Evolutionary conservation across 2,329 filamentous ascomycete species (phyloP).

Genomic region (Parastagonospora avenae): DNA sequence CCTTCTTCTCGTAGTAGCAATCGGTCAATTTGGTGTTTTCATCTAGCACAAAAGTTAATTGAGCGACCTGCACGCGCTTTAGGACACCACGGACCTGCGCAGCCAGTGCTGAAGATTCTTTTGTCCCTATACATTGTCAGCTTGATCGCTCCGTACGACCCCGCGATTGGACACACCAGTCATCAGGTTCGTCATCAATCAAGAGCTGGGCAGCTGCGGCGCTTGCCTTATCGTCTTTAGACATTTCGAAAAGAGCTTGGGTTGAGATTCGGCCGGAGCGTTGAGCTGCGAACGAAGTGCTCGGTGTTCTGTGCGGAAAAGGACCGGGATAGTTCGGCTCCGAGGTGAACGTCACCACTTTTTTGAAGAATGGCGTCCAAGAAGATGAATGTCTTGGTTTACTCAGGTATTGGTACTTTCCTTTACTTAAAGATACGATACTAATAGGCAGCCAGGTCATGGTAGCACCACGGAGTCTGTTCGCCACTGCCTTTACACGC

Average conservation of each 20-base stretch:
- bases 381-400: slow-evolving; percentile 90
- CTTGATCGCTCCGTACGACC: slow-evolving; percentile 20
- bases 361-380: slow-evolving; percentile 62
- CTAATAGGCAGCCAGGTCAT: slow-evolving; percentile 61
- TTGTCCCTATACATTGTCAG: slow-evolving; percentile 73
- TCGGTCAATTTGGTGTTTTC: slow-evolving; percentile 92
- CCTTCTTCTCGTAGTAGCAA: slow-evolving; percentile 94
- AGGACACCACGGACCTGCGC: slow-evolving; percentile 68
- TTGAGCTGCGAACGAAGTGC: not conserved
- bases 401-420: slow-evolving; percentile 67
- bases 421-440: not conserved
- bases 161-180: slow-evolving; percentile 70
- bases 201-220: slow-evolving; percentile 48
- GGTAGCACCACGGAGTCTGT: slow-evolving; percentile 89
- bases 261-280: slow-evolving; percentile 1
- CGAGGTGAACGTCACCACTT: slow-evolving; percentile 28
- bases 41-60: slow-evolving; percentile 55
- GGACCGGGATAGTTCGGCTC: slow-evolving; percentile 35
- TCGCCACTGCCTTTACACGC: slow-evolving; percentile 83
- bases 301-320: slow-evolving; percentile 16
- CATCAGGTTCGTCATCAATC: slow-evolving; percentile 88
- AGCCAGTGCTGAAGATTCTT: slow-evolving; percentile 95
- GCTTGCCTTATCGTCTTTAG: slow-evolving; percentile 59
- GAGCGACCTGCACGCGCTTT: not conserved
- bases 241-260: slow-evolving; percentile 51